These are phyloP conservation scores for Colletotrichum chrysophilum DNA, from an alignment of 2,329 filamentous ascomycete species.

Conservation along the genomic window DNA sequence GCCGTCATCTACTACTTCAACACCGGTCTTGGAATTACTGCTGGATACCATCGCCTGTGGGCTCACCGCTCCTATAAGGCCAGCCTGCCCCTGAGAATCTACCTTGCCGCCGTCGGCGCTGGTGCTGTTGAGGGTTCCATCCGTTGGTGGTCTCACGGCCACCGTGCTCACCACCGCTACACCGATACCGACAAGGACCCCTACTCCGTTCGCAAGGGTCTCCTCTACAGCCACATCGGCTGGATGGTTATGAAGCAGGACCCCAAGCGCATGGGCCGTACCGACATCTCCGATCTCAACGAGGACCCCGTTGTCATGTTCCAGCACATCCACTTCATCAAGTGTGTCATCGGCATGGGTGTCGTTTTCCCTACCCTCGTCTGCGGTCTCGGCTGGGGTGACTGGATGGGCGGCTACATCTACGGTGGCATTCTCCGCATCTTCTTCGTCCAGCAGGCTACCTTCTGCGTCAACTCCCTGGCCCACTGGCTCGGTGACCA, in stretches of 20 bases:
- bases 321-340: conserved; percentile 88
- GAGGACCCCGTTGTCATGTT: conserved; percentile 84
- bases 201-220: conserved; percentile 88
- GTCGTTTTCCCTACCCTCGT: conserved; percentile 77
- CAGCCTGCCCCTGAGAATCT: conserved; percentile 76
- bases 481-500: conserved; percentile 93
- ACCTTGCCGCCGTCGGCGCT: conserved; percentile 80
- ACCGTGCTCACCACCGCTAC: conserved; percentile 88
- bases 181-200: conserved; percentile 93
- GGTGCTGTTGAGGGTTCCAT: conserved; percentile 87
- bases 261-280: conserved; percentile 85
- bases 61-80: conserved; percentile 86
- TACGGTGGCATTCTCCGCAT: conserved; percentile 86
- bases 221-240: conserved; percentile 79
- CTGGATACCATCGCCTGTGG: conserved; percentile 76
- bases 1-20: conserved; percentile 83
- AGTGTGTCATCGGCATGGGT: conserved; percentile 78
- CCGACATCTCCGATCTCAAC: conserved; percentile 87
- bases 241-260: conserved; percentile 97
- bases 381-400: conserved; percentile 79
- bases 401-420: conserved; percentile 82
- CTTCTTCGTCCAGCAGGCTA: conserved; percentile 90
- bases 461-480: conserved; percentile 91
- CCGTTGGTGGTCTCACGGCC: conserved; percentile 87
- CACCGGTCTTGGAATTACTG: conserved; percentile 81